A percentile compares a stretch with the other conserved stretches of the same genome.
Evolutionary conservation across 1,284 basidiomycete species (phyloP).

Genomic region (Xerocomus minutiporus): DNA sequence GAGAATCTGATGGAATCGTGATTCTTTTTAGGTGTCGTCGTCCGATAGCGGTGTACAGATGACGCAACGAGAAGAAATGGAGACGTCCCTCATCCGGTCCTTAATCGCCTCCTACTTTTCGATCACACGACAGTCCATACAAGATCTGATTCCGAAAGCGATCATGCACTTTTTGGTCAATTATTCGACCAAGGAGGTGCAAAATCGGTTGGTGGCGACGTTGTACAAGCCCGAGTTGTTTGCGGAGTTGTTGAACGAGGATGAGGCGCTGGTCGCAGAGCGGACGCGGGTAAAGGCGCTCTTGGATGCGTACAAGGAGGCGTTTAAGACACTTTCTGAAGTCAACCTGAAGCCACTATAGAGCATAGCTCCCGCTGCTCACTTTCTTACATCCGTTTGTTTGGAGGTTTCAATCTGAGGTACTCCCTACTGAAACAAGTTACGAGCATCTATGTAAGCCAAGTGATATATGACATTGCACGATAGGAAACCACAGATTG

Average conservation of each 20-base stretch:
- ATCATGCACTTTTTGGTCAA: conserved; percentile 97
- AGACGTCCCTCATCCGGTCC: conserved; percentile 90
- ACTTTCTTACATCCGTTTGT: neutral
- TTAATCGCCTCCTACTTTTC: conserved; percentile 95
- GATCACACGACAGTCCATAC: conserved; percentile 94
- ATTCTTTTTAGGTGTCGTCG: conserved; percentile 10
- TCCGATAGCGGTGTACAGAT: conserved; percentile 56
- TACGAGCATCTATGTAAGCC: neutral
- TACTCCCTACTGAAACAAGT: neutral
- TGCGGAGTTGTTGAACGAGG: conserved; percentile 88
- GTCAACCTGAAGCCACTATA: conserved; percentile 67
- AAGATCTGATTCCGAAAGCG: conserved; percentile 95
- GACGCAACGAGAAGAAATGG: conserved; percentile 88
- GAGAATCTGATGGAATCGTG: neutral
- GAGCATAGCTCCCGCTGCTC: conserved; percentile 1
- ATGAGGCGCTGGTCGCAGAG: conserved; percentile 92
- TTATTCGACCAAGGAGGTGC: conserved; percentile 92
- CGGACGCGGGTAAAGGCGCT: conserved; percentile 90
- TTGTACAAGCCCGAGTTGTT: conserved; percentile 96
- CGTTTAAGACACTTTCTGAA: conserved; percentile 84
- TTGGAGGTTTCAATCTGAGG: neutral
- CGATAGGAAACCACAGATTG: neutral
- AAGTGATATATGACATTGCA: neutral
- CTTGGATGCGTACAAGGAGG: conserved; percentile 95
- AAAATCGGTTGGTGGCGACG: conserved; percentile 89